Conservation (phyloP, 257 asterid species). For the Coffea eugenioides region DNA sequence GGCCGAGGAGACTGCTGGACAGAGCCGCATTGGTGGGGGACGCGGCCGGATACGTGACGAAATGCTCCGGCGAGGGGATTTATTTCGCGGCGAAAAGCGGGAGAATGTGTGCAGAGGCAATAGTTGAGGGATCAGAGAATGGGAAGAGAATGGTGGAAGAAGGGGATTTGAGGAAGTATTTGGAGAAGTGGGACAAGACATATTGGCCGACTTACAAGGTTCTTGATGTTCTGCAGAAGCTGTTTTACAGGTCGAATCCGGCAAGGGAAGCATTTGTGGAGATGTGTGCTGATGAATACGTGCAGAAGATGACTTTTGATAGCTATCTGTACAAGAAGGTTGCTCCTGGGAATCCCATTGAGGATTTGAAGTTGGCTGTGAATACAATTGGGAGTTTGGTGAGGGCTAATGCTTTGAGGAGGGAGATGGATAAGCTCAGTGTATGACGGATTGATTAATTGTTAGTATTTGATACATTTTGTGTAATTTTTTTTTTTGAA, state of each 20-base stretch:
- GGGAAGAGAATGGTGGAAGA: slow-evolving; percentile 83
- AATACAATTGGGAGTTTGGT: slow-evolving; percentile 85
- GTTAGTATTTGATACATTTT: not conserved
- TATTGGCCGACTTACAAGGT: slow-evolving; percentile 94
- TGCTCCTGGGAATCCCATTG: slow-evolving; percentile 87
- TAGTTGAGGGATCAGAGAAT: slow-evolving; percentile 78
- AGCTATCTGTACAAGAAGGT: slow-evolving; percentile 85
- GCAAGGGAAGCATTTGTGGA: slow-evolving; percentile 92
- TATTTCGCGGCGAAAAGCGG: slow-evolving; percentile 92
- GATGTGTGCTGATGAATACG: slow-evolving; percentile 89
- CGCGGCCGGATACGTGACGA: slow-evolving; percentile 90
- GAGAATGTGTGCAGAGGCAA: slow-evolving; percentile 92
- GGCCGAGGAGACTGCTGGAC: slow-evolving; percentile 63
- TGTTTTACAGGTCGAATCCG: slow-evolving; percentile 81
- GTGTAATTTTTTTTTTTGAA: no score
- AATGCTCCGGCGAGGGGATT: slow-evolving; percentile 91
- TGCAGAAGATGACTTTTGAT: slow-evolving; percentile 93
- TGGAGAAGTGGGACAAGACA: slow-evolving; percentile 88
- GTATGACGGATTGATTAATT: slow-evolving; percentile 27
- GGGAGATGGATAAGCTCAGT: slow-evolving; percentile 76
- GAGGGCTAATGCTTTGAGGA: slow-evolving; percentile 84
- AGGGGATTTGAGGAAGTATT: slow-evolving; percentile 69
- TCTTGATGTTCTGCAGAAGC: slow-evolving; percentile 77
- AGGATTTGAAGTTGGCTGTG: slow-evolving; percentile 82
- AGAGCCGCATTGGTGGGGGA: slow-evolving; percentile 83